A percentile compares a stretch with the other conserved stretches of the same genome.
Evolutionary conservation across 2,329 filamentous ascomycete species (phyloP).

Genomic region (Coniochaeta sp.): DNA sequence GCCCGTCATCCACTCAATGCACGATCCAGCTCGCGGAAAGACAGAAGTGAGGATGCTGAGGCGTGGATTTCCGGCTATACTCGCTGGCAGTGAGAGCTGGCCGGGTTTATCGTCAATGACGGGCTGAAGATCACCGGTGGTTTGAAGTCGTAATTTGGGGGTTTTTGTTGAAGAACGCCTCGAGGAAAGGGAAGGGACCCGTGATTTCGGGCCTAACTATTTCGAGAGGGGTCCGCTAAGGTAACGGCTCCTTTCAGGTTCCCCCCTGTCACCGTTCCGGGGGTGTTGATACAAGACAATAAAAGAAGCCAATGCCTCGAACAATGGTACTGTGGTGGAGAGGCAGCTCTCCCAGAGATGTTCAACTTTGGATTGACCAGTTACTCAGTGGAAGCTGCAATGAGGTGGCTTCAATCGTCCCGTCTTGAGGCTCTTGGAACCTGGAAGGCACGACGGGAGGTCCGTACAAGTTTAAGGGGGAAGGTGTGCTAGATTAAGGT

Average conservation of each 20-base stretch:
- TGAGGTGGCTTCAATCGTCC: not conserved
- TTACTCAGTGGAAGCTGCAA: not conserved
- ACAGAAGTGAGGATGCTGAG: not conserved
- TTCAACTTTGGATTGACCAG: not conserved
- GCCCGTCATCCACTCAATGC: not conserved
- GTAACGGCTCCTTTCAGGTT: not conserved
- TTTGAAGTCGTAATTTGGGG: not conserved
- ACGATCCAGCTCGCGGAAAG: not conserved
- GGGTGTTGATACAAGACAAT: constrained; percentile 1
- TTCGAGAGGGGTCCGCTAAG: not conserved
- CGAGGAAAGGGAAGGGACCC: not conserved
- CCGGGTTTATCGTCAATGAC: not conserved
- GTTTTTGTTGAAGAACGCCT: not conserved
- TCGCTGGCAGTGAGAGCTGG: not conserved
- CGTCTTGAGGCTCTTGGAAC: not conserved
- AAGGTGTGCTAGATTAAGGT: not conserved
- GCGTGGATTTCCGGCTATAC: not conserved
- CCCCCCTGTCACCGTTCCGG: not conserved
- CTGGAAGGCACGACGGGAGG: not conserved
- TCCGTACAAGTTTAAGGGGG: not conserved
- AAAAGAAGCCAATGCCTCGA: not conserved
- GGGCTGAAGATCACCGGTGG: not conserved
- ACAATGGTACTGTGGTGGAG: not conserved
- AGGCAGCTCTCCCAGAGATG: not conserved
- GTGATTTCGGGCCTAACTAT: not conserved